A percentile compares a stretch with the other conserved stretches of the same genome.
phyloP scores from a whole-genome alignment of 495 filamentous ascomycete species.

The Alectoria sarmentosa region DNA sequence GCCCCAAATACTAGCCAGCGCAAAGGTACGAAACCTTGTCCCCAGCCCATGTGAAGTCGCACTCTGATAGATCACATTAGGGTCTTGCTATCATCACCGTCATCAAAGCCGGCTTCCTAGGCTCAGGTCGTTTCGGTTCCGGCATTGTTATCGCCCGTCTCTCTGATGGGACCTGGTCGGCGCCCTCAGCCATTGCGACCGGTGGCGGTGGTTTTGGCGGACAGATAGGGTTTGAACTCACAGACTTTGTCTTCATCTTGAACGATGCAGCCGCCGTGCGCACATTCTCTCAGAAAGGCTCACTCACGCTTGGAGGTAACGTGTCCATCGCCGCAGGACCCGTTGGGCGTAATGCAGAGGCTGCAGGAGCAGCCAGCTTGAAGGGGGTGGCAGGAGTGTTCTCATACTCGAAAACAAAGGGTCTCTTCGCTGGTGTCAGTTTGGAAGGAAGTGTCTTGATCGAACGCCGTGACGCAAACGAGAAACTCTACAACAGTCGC shows the following conservation, averaged over 20 bases:
- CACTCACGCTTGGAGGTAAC: slow-evolving; percentile 88
- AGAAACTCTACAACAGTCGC: slow-evolving; percentile 82
- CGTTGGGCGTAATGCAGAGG: slow-evolving; percentile 90
- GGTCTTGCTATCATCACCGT: slow-evolving; percentile 93
- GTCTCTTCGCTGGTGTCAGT: slow-evolving; percentile 90
- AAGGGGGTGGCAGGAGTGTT: slow-evolving; percentile 89
- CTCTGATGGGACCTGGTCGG: slow-evolving; percentile 88
- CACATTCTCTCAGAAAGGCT: slow-evolving; percentile 89
- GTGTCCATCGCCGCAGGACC: slow-evolving; percentile 94
- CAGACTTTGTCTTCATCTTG: slow-evolving; percentile 98
- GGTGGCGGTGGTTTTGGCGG: slow-evolving; percentile 91
- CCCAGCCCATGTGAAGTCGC: not conserved
- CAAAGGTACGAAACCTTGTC: slow-evolving; percentile 59
- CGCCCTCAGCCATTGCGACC: slow-evolving; percentile 84
- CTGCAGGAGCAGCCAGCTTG: slow-evolving; percentile 86
- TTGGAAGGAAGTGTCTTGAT: slow-evolving; percentile 86
- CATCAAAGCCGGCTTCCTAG: slow-evolving; percentile 92
- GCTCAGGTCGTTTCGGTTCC: slow-evolving; percentile 85
- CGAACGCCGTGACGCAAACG: slow-evolving; percentile 92
- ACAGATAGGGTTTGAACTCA: slow-evolving; percentile 95
- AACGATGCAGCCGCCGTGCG: slow-evolving; percentile 89
- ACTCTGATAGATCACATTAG: slow-evolving; percentile 36
- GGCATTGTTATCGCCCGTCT: slow-evolving; percentile 90
- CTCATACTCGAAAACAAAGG: slow-evolving; percentile 95
- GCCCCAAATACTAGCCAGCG: slow-evolving; percentile 77